A percentile compares a stretch with the other conserved stretches of the same genome.
Evolutionary conservation across 306 rosid species (phyloP).

Genomic region (Acacia confusa): DNA sequence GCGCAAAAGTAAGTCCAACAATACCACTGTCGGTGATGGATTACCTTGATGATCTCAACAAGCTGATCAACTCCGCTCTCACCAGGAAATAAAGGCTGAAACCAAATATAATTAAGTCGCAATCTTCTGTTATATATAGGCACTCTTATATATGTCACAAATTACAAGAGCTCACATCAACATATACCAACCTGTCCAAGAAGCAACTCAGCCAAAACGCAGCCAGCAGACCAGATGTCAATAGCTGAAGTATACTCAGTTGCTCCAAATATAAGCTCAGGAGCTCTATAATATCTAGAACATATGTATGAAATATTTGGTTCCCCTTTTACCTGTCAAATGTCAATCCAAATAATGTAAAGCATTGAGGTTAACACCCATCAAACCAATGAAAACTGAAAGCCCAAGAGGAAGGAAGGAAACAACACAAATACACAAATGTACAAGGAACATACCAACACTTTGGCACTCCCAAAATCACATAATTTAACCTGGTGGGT

Average conservation of each 20-base stretch:
- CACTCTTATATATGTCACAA: neutral
- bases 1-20: neutral
- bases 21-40: conserved; percentile 10
- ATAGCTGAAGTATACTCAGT: conserved; percentile 85
- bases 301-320: conserved; percentile 92
- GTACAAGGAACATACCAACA: conserved; percentile 57
- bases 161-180: conserved; percentile 6
- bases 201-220: conserved; percentile 87
- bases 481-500: conserved; percentile 91
- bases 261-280: conserved; percentile 95
- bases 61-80: conserved; percentile 96
- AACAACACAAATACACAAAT: neutral
- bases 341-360: conserved; percentile 23
- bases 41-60: conserved; percentile 93
- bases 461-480: conserved; percentile 95
- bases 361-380: neutral
- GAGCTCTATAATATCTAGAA: conserved; percentile 90
- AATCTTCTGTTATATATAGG: neutral
- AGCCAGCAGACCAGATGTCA: conserved; percentile 89
- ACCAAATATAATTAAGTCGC: conserved; percentile 11
- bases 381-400: conserved; percentile 5
- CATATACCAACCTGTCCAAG: conserved; percentile 75
- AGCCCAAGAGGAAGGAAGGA: conserved; percentile 4
- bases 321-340: conserved; percentile 76
- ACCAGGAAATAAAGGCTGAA: conserved; percentile 88